Percentiles rank a stretch among this genome's conserved stretches.
Evolutionary conservation across 73 alveolate species (phyloP).

Genomic region (Paramecium bursaria): DNA sequence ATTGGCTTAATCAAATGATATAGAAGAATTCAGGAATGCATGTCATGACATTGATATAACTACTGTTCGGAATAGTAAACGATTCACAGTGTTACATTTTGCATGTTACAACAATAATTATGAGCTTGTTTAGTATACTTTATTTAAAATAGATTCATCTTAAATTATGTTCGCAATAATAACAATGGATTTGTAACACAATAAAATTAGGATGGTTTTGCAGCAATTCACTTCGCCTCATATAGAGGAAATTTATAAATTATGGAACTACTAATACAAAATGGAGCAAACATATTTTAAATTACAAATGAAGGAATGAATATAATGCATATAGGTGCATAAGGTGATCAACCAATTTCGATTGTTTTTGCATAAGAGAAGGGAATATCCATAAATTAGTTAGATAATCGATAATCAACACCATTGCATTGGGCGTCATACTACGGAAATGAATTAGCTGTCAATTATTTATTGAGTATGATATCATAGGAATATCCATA

Average conservation of each 20-base stretch:
- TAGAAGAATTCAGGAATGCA: constrained; percentile 31
- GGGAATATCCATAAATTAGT: constrained; percentile 6
- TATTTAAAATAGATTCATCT: constrained; percentile 6
- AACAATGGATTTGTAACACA: background rate
- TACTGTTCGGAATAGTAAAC: constrained; percentile 27
- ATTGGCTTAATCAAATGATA: constrained; percentile 67
- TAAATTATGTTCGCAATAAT: background rate
- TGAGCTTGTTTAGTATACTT: constrained; percentile 1
- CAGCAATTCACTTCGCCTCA: constrained; percentile 92
- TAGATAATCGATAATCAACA: constrained; percentile 54
- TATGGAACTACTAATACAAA: constrained; percentile 73
- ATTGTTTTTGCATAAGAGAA: constrained; percentile 74
- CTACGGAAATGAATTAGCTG: constrained; percentile 86
- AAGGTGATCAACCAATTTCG: constrained; percentile 88
- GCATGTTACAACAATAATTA: constrained; percentile 65
- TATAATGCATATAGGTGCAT: constrained; percentile 94
- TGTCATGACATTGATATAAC: constrained; percentile 4
- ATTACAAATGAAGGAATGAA: constrained; percentile 85
- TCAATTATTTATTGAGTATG: constrained; percentile 86
- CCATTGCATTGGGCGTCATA: constrained; percentile 91
- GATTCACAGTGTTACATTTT: constrained; percentile 79
- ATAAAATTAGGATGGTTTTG: constrained; percentile 78
- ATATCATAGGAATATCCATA: constrained; percentile 65
- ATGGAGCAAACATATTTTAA: constrained; percentile 85
- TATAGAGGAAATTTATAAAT: constrained; percentile 90